Evolutionary conservation across 2,329 filamentous ascomycete genomes (phyloP).

Genomic region (Acephala macrosclerotiorum): DNA sequence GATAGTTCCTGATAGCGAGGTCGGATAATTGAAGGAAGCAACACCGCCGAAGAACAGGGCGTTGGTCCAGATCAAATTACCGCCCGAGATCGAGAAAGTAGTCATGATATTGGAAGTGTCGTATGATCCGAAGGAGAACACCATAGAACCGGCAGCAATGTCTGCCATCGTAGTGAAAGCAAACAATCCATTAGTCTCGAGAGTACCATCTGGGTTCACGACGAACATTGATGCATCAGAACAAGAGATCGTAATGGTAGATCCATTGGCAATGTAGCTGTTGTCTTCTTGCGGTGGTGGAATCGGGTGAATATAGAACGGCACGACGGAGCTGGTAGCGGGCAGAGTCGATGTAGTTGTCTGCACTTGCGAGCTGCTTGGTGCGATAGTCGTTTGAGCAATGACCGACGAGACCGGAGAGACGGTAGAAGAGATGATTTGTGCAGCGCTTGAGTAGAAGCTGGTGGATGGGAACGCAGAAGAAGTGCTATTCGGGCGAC

Average conservation of each 20-base stretch:
- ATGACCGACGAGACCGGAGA: neutral
- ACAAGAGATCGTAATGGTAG: too few relatives aligned
- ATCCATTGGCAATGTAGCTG: too few relatives aligned
- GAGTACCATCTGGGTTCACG: too few relatives aligned
- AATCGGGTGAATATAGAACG: too few relatives aligned
- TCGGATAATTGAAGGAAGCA: constrained; percentile 1
- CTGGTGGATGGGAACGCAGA: neutral
- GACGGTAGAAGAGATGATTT: neutral
- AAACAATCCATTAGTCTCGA: neutral
- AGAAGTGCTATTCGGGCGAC: neutral
- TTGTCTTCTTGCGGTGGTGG: too few relatives aligned
- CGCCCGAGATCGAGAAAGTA: neutral
- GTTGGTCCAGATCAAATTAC: neutral
- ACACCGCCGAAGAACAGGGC: neutral
- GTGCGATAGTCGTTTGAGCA: neutral
- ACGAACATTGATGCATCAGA: too few relatives aligned
- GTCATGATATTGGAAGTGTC: neutral
- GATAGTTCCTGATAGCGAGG: neutral
- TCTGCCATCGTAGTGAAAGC: constrained; percentile 3
- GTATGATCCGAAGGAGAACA: neutral
- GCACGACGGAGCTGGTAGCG: too few relatives aligned
- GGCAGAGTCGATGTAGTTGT: too few relatives aligned
- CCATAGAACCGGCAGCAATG: neutral
- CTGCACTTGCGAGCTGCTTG: too few relatives aligned
- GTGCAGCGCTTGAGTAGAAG: neutral